Evolutionary conservation across 2,329 filamentous ascomycete species (phyloP), one percentile per base, ranked within the genome.

Genomic region (Phoma sp.): DNA sequence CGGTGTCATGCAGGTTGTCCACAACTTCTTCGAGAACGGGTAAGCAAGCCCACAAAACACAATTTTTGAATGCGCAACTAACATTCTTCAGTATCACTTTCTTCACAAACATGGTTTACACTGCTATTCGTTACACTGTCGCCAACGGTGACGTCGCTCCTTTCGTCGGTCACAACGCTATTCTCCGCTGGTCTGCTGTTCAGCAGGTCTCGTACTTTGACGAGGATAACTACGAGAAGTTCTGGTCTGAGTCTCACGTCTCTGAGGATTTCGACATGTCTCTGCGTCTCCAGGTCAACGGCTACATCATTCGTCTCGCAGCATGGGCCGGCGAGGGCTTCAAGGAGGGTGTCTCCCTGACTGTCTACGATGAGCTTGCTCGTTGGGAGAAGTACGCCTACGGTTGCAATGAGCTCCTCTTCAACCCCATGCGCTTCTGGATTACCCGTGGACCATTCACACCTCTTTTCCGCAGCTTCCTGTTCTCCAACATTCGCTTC

Each of bases 221-320:
- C 39, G 79, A 85, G 49, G 84, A 87, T 48, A 83, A 82, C 11
- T 80, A 84, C 60, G 80, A 86, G 11, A 86, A 86, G 62, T 90
- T 85, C 77, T 91, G 88, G 88, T 89, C 87, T 18, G 88, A 91
- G 68, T 82, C 80, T 8, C 86, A 89, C 68, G 88, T 91, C 0
- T 90, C 87, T 0, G 88, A 91, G 58, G 88, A 91, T 65, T 91
- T 91, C 53, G 88, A 91, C 56, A 88, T 90, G 73, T 83, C 86
- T 13, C 80, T 91, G 1, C 86, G 88, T 38, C 79, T 91, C 7
- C 88, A 91, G 71, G 85, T 83, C 62, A 79, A 79, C 32, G 87
- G 87, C 32, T 89, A 87, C 72, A 80, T 85, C 45, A 83, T 90
- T 54, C 86, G 88, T 14, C 79, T 90, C 2, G 88, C 85, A 8